Base-by-base conservation (phyloP, 129 eudicot genomes). In the Chrysanthemum seticuspe region DNA sequence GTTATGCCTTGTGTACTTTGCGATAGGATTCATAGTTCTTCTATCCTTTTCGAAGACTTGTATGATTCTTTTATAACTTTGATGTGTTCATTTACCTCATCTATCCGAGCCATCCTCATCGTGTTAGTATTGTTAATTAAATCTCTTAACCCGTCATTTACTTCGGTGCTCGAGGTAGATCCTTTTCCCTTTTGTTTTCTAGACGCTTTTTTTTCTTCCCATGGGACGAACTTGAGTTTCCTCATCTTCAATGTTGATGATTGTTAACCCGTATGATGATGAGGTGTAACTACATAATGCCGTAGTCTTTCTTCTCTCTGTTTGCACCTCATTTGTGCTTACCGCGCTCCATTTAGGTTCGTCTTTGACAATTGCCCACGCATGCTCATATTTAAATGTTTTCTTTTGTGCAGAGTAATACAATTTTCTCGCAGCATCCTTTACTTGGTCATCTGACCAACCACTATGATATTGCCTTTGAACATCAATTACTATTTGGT, bases 191-290 rank as follows among this genome's bases (percentile, higher is more conserved):
- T 63, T 63, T 11, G 48, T 15, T 63, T 63, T 63, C 68, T 5
- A 10, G 11, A 25, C 31, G 2, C 68, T 63, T 40, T 63, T 63
- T 29, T 63, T n/a, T n/a, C n/a, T 31, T 10, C 48, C 51, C 16
- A 29, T 63, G 2, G 68, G 50, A 25, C 68, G 48, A 15, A 63
- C 16, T 29, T 63, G 6, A 25, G 16, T 14, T 25, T 63, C 68
- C 12, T 63, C 18, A 40, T 63, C 68, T 27, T 63, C n/a, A 3
- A 6, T 63, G 68, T 63, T 63, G 68, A 63, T 10, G 48, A 50
- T 63, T 25, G 68, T 29, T 13, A 31, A 18, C 12, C 48, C 51
- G 31, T 63, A 14, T 4, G 68, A 63, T 54, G 60, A 54, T 11
- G 60, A 4, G 12, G 60, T 10, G 60, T n/a, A 54, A 15, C 60